These are phyloP conservation scores for Colletotrichum cereale DNA, from an alignment of 2,329 filamentous ascomycete genomes.

Conservation along the genomic window DNA sequence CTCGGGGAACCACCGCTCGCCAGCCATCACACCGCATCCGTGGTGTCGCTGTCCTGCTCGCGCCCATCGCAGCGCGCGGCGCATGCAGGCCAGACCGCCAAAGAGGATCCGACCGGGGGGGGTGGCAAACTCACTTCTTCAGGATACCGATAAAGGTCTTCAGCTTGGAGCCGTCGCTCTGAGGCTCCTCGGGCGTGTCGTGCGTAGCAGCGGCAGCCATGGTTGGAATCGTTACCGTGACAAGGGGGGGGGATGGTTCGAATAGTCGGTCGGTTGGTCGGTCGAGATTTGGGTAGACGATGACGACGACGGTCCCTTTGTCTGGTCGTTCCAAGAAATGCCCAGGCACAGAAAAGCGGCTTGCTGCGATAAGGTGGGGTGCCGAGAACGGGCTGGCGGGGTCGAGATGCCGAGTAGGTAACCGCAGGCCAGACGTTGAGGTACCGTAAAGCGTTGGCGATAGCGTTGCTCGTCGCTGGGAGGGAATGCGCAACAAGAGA, in stretches of 20 bases:
- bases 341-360: conserved; percentile 33
- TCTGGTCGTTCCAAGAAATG: conserved; percentile 22
- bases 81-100: conserved; percentile 12
- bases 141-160: conserved; percentile 90
- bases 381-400: conserved; percentile 38
- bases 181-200: conserved; percentile 58
- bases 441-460: not conserved
- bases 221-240: conserved; percentile 15
- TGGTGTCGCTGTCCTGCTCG: not conserved
- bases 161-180: conserved; percentile 88
- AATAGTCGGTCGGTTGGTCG: not conserved
- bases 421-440: conserved; percentile 1
- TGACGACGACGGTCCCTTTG: conserved; percentile 32
- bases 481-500: not conserved
- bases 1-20: conserved; percentile 1
- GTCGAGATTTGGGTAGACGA: conserved; percentile 11
- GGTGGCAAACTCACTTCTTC: conserved; percentile 75
- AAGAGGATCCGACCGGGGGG: conserved; percentile 6
- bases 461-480: not conserved
- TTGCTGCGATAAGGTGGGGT: conserved; percentile 39
- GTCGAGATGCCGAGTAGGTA: conserved; percentile 23
- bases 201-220: conserved; percentile 56
- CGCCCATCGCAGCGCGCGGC: not conserved
- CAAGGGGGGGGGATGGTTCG: not conserved
- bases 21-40: conserved; percentile 12